Conservation (phyloP, 2,329 filamentous ascomycete species). For the Triangularia setosa region DNA sequence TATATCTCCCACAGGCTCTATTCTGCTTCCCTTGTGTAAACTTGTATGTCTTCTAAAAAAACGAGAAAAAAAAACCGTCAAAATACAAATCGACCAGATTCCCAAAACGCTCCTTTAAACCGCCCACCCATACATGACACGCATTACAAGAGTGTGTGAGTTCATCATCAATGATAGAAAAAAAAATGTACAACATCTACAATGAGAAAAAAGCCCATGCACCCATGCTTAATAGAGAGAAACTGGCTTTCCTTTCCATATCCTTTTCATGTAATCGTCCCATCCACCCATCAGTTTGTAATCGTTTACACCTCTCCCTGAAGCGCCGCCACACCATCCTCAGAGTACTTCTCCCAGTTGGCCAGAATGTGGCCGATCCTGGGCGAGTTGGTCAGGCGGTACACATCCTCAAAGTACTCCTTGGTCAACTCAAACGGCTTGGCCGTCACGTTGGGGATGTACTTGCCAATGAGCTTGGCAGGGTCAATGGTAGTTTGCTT, state of each 20-base stretch:
- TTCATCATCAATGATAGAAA: neutral
- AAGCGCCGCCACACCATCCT: conserved; percentile 36
- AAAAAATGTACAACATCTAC: neutral
- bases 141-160: neutral
- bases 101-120: neutral
- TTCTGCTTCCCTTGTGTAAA: neutral
- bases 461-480: conserved; percentile 94
- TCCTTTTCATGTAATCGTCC: conserved; percentile 1
- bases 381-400: conserved; percentile 80
- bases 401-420: conserved; percentile 99
- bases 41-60: neutral
- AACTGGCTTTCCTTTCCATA: neutral
- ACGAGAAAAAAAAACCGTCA: neutral
- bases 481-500: conserved; percentile 99
- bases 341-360: conserved; percentile 77
- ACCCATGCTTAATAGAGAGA: neutral
- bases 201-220: neutral
- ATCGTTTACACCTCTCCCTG: conserved; percentile 26
- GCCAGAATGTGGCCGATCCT: conserved; percentile 76
- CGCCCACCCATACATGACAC: neutral
- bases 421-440: conserved; percentile 92
- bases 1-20: neutral
- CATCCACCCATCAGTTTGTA: neutral
- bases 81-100: neutral
- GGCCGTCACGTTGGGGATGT: conserved; percentile 98